These are phyloP conservation scores for Peniophora sp. DNA, from an alignment of 1,284 basidiomycete species.

Conservation along the genomic window DNA sequence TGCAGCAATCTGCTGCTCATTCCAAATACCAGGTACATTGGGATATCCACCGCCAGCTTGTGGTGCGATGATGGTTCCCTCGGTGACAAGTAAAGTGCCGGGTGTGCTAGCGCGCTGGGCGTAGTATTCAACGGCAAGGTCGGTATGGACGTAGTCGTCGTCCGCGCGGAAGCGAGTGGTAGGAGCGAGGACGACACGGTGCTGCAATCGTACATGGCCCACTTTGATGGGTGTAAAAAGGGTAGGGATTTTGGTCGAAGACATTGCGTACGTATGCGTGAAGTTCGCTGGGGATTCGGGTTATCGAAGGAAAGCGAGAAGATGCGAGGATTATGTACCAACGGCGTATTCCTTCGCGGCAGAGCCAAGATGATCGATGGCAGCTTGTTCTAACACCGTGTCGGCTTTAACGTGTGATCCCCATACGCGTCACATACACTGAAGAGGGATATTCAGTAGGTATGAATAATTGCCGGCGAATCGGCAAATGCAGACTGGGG, in stretches of 20 bases:
- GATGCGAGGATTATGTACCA: too few species aligned
- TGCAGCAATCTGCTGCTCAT: slow-evolving; percentile 30
- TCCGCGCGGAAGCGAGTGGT: slow-evolving; percentile 25
- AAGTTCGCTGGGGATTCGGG: too few species aligned
- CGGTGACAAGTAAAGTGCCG: slow-evolving; percentile 41
- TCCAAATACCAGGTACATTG: slow-evolving; percentile 36
- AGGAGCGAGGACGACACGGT: slow-evolving; percentile 25
- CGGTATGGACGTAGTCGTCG: slow-evolving; percentile 16
- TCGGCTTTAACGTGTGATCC: too few species aligned
- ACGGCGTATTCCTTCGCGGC: too few species aligned
- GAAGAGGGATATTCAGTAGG: too few species aligned
- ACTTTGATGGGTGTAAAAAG: slow-evolving; percentile 23
- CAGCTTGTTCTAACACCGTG: too few species aligned
- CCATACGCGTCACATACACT: too few species aligned
- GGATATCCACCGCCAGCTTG: slow-evolving; percentile 25
- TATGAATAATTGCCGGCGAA: too few species aligned
- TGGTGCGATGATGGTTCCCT: slow-evolving; percentile 34
- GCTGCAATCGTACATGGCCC: slow-evolving; percentile 17
- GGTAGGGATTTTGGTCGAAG: neutral
- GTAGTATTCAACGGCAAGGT: slow-evolving; percentile 36
- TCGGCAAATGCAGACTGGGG: too few species aligned
- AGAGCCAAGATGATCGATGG: too few species aligned
- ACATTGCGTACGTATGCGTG: neutral
- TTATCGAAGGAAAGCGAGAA: too few species aligned
- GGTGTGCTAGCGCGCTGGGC: slow-evolving; percentile 31